Base-by-base conservation (phyloP, 1,284 basidiomycete species). In the Boletus semigastroideus region DNA sequence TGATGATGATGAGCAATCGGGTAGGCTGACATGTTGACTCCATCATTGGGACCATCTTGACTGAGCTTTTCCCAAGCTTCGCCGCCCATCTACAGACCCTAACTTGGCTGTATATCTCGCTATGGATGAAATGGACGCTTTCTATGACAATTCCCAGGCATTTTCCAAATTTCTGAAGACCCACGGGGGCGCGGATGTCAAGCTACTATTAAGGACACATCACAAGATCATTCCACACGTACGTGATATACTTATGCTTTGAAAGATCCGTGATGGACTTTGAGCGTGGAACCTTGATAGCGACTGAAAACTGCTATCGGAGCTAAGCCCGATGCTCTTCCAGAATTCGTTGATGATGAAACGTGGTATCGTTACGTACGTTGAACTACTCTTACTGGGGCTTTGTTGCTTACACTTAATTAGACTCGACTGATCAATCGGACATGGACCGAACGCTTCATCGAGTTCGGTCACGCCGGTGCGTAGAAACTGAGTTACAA, bases 391-490 rank as follows among this genome's bases (percentile, higher is more conserved):
- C 38, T 5, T 17, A n/a, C 50, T 20, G 12, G 5, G 25, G 20
- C 33, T 40, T 39, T 0, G 22, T 19, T 7, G 22, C n/a, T 49
- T 19, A 27, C 2, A 5, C 36, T 22, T 0, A 14, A 38, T 25
- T 19, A 65, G 63, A 62, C 52, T 17, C 59, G 52, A 43, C 22
- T 65, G 22, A 51, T 53, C 41, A 66, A 33, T 42, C 37, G 34
- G 30, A 62, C 67, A 25, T 65, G 63, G 66, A 50, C 48, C 17
- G 67, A 69, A 27, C 63, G 63, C 47, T 69, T 53, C 27, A 52
- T 69, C 16, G 67, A 69, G 52, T 52, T 65, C 39, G 25, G 41
- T 27, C 59, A 51, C 19, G 38, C 14, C 25, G 53, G 57, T 42
- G 30, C 14, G 50, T 61, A 63, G 48, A 9, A 22, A 2, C 5